phyloP scores from a whole-genome alignment of 192 early-diverging fungal species.

The Spizellomyces punctatus region DNA sequence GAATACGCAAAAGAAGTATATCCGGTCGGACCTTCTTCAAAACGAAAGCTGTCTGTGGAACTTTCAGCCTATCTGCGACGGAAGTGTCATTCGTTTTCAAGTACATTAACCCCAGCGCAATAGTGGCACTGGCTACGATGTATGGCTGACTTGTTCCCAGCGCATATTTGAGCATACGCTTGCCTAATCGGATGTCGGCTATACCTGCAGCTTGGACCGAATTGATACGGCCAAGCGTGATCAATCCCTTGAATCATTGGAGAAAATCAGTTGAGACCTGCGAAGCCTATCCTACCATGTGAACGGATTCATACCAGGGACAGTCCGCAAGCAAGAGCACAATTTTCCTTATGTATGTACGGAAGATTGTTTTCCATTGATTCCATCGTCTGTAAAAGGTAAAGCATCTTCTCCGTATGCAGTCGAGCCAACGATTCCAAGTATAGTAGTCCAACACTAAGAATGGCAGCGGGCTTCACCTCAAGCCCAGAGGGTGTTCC shows the following conservation, averaged over 20 bases:
- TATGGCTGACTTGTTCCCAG: constrained; percentile 43
- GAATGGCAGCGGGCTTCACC: constrained; percentile 67
- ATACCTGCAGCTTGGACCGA: constrained; percentile 7
- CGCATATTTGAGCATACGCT: constrained; percentile 10
- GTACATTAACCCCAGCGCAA: constrained; percentile 84
- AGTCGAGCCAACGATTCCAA: constrained; percentile 68
- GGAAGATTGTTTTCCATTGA: background rate
- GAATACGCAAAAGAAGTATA: constrained; percentile 65
- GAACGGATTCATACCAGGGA: constrained; percentile 69
- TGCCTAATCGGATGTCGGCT: constrained; percentile 9
- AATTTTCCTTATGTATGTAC: constrained; percentile 32
- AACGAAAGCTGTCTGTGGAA: constrained; percentile 58
- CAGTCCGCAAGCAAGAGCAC: constrained; percentile 63
- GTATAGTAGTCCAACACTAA: constrained; percentile 80
- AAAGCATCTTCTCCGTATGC: constrained; percentile 74
- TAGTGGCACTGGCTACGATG: constrained; percentile 64
- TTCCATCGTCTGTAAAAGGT: constrained; percentile 55
- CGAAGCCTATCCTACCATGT: too few relatives aligned
- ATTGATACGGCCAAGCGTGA: constrained; percentile 18
- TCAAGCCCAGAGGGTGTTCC: constrained; percentile 66
- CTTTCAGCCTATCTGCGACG: constrained; percentile 65
- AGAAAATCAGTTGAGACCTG: too few relatives aligned
- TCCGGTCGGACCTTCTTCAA: constrained; percentile 78
- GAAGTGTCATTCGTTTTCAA: constrained; percentile 73
- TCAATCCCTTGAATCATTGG: constrained; percentile 24